A percentile compares a stretch with the other conserved stretches of the same genome.
phyloP scores from a whole-genome alignment of 129 eudicot species.

The Lonicera japonica region DNA sequence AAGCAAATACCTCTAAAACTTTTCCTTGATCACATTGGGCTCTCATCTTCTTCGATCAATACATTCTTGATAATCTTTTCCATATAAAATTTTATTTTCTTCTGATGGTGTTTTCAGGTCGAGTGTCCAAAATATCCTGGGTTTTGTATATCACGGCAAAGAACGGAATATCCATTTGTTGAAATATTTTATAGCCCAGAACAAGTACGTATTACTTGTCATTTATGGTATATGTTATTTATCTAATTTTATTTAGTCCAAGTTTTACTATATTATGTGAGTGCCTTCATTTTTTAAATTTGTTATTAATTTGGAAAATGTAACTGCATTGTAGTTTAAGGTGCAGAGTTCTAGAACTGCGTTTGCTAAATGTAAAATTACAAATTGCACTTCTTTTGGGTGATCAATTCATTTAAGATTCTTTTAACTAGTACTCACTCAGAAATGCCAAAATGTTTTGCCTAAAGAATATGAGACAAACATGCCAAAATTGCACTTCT shows the following conservation, averaged over 20 bases:
- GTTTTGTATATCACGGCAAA: slow-evolving; percentile 86
- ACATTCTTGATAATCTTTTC: background rate
- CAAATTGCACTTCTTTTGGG: background rate
- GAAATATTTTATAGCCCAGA: slow-evolving; percentile 89
- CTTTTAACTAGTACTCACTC: too few relatives aligned
- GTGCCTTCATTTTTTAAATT: background rate
- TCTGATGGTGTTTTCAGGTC: slow-evolving; percentile 47
- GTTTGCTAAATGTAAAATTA: background rate
- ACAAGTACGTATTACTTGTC: slow-evolving; percentile 43
- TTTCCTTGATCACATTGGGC: too few relatives aligned
- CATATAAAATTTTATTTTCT: background rate
- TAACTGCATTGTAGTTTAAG: background rate
- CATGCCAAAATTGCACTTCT: too few relatives aligned
- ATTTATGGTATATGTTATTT: background rate
- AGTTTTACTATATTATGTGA: background rate
- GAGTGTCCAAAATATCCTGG: slow-evolving; percentile 98
- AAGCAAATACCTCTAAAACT: too few relatives aligned
- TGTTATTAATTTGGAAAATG: background rate
- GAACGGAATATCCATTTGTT: slow-evolving; percentile 82
- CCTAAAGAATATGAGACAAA: too few relatives aligned
- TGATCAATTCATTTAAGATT: background rate
- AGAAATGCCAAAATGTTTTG: too few relatives aligned
- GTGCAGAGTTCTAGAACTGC: background rate
- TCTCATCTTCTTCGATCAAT: background rate
- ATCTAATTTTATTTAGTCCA: too few relatives aligned